These are phyloP conservation scores for Apium graveolens DNA, from an alignment of 129 eudicot genomes.

Conservation along the genomic window DNA sequence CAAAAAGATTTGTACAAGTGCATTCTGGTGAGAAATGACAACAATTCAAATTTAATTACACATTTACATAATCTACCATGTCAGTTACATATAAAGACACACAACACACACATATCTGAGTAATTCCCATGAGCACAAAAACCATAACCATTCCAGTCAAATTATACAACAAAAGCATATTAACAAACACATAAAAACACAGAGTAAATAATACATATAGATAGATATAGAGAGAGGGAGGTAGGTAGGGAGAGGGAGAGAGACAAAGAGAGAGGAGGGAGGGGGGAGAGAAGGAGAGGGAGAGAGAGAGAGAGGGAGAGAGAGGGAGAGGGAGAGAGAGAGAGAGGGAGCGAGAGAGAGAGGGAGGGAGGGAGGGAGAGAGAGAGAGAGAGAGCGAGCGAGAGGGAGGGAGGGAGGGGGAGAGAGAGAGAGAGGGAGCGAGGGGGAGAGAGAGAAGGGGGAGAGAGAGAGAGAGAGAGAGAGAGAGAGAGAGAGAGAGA, in stretches of 20 bases:
- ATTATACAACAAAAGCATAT: not conserved
- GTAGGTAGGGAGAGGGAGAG: not conserved
- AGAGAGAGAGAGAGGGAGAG: no score
- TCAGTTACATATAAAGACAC: not conserved
- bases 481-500: not conserved
- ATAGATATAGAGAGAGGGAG: not conserved
- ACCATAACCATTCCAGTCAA: no score
- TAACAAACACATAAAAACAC: no score
- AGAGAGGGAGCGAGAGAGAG: no score
- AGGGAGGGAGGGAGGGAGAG: no score
- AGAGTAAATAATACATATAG: not conserved
- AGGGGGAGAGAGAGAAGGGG: not conserved
- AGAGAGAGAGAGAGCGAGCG: no score
- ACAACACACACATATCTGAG: not conserved
- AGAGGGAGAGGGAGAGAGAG: no score
- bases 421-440: not conserved
- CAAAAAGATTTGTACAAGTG: not conserved
- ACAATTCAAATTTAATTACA: not conserved
- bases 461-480: not conserved
- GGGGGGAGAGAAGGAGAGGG: not conserved
- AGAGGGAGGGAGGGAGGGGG: not conserved
- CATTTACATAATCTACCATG: not conserved
- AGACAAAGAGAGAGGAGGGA: not conserved
- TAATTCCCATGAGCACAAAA: no score
- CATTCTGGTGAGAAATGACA: not conserved